Percentiles rank a stretch among this genome's conserved stretches.
Evolutionary conservation across 768 basidiomycete genomes (phyloP).

Genomic region (Amanita pallidorosea): DNA sequence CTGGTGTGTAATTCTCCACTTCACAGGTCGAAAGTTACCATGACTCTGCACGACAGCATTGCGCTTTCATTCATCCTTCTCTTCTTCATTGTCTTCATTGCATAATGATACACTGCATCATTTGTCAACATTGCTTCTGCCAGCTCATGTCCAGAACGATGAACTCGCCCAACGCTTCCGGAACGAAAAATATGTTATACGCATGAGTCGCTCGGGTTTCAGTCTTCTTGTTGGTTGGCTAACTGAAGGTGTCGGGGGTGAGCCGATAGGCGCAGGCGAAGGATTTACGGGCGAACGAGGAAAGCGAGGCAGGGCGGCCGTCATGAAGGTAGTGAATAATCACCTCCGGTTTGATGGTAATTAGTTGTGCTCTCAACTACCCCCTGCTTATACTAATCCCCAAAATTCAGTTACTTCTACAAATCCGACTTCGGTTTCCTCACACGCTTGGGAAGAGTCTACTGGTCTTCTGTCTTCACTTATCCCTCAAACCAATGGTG

Average conservation of each 20-base stretch:
- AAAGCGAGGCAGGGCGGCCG: constrained; percentile 75
- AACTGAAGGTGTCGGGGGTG: constrained; percentile 84
- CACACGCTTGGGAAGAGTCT: constrained; percentile 73
- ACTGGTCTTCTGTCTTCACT: constrained; percentile 77
- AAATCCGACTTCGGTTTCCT: constrained; percentile 50
- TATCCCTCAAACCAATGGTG: constrained; percentile 50
- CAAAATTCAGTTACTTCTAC: constrained; percentile 51
- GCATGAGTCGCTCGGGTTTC: constrained; percentile 88
- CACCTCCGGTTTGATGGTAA: constrained; percentile 86
- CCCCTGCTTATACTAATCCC: constrained; percentile 10
- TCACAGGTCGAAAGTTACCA: constrained; percentile 2
- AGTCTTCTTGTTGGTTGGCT: constrained; percentile 91
- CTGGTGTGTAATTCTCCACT: constrained; percentile 43
- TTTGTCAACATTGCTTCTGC: constrained; percentile 70
- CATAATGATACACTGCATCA: constrained; percentile 68
- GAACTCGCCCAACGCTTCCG: constrained; percentile 77
- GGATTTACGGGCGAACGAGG: constrained; percentile 77
- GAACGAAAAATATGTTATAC: constrained; percentile 82
- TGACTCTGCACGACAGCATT: constrained; percentile 36
- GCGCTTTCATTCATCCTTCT: constrained; percentile 65
- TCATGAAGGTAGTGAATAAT: constrained; percentile 92
- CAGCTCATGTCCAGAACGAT: constrained; percentile 76
- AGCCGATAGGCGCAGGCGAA: constrained; percentile 68
- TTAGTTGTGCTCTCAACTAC: constrained; percentile 5
- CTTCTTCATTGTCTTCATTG: constrained; percentile 48